phyloP scores from a whole-genome alignment of 495 filamentous ascomycete genomes.

The Pyrenopolyporus hunteri region DNA sequence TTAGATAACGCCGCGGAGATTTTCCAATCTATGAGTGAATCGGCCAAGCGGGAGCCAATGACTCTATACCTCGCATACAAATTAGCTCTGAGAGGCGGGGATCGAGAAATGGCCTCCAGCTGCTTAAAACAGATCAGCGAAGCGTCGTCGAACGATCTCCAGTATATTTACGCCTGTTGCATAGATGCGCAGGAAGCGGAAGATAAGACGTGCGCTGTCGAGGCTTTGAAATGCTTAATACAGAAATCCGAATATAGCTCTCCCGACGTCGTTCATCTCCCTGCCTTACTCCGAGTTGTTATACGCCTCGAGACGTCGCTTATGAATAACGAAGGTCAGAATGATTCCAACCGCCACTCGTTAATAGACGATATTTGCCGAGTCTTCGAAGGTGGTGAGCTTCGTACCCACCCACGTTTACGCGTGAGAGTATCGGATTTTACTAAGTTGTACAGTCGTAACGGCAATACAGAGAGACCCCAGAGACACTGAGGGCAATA shows the following conservation, averaged over 20 bases:
- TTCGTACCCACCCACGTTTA: neutral
- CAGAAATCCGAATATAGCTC: slow-evolving; percentile 58
- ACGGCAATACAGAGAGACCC: slow-evolving; percentile 52
- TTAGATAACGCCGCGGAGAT: slow-evolving; percentile 57
- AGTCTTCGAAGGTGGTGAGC: slow-evolving; percentile 68
- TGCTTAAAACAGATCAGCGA: slow-evolving; percentile 37
- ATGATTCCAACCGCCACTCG: slow-evolving; percentile 20
- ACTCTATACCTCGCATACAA: slow-evolving; percentile 79
- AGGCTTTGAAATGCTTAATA: slow-evolving; percentile 63
- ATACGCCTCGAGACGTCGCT: slow-evolving; percentile 65
- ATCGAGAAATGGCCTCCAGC: slow-evolving; percentile 59
- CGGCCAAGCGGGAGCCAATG: slow-evolving; percentile 61
- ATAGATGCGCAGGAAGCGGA: slow-evolving; percentile 73
- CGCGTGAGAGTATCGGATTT: neutral
- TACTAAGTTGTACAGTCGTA: slow-evolving; percentile 48
- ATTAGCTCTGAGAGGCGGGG: slow-evolving; percentile 64
- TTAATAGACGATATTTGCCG: slow-evolving; percentile 61
- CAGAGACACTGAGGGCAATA: slow-evolving; percentile 38
- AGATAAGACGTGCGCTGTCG: slow-evolving; percentile 62
- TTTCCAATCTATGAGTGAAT: slow-evolving; percentile 65
- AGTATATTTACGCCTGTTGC: slow-evolving; percentile 76
- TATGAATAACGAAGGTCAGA: slow-evolving; percentile 48
- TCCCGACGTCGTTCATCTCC: slow-evolving; percentile 64
- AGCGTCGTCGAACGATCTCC: slow-evolving; percentile 51
- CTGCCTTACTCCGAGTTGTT: slow-evolving; percentile 68